These are phyloP conservation scores for Exserohilum rostratum DNA, from an alignment of 2,329 filamentous ascomycete genomes.

Conservation along the genomic window DNA sequence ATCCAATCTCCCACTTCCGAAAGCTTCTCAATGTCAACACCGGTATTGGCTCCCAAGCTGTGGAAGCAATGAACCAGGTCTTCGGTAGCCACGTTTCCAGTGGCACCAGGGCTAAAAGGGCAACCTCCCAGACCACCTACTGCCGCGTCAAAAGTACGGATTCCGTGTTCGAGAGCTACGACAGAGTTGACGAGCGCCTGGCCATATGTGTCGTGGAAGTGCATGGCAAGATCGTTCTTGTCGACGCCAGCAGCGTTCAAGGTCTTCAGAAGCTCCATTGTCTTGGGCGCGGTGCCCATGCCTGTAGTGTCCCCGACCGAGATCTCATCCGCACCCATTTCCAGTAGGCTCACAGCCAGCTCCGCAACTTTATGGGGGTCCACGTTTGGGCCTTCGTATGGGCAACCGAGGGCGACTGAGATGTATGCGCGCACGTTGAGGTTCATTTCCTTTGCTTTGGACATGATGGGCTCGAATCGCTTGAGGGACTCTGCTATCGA, in stretches of 20 bases:
- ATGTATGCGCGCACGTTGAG: slow-evolving; percentile 79
- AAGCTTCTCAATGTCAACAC: slow-evolving; percentile 58
- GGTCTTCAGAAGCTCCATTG: slow-evolving; percentile 67
- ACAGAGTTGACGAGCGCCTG: slow-evolving; percentile 84
- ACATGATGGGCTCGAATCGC: slow-evolving; percentile 73
- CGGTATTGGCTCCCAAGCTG: slow-evolving; percentile 75
- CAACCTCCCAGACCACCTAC: slow-evolving; percentile 84
- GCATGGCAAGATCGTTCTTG: slow-evolving; percentile 74
- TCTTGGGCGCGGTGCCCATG: slow-evolving; percentile 80
- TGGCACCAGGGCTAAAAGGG: slow-evolving; percentile 83
- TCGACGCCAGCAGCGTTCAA: slow-evolving; percentile 71
- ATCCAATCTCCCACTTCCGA: slow-evolving; percentile 50
- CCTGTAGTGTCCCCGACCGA: slow-evolving; percentile 89
- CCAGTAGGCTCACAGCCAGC: slow-evolving; percentile 69
- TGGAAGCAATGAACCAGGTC: slow-evolving; percentile 79
- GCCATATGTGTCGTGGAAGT: slow-evolving; percentile 90
- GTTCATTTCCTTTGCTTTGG: slow-evolving; percentile 67
- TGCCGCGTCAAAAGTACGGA: slow-evolving; percentile 79
- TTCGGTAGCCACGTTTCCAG: slow-evolving; percentile 85
- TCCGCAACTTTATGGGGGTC: slow-evolving; percentile 66
- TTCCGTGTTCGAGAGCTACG: slow-evolving; percentile 76
- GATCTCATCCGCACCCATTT: slow-evolving; percentile 90
- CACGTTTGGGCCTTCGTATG: slow-evolving; percentile 71
- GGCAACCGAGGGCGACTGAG: slow-evolving; percentile 74
- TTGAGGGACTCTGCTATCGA: slow-evolving; percentile 74